Evolutionary conservation across 2,329 filamentous ascomycete species (phyloP), one percentile per base, ranked within the genome.

Genomic region (Cucurbitaria berberidis): DNA sequence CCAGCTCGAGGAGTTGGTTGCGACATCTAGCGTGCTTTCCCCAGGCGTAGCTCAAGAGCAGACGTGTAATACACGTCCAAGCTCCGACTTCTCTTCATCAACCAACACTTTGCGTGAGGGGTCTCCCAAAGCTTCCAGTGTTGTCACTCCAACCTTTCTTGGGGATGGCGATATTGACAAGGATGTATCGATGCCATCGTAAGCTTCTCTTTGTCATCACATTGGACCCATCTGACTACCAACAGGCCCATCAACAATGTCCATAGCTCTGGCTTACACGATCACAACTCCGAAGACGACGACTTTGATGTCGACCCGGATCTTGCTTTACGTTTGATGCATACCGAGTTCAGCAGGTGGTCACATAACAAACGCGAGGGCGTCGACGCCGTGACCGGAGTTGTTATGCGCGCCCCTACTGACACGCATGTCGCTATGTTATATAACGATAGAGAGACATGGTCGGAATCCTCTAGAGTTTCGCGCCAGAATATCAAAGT

Each of bases 261-360:
- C 35, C 35, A 3, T 21, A 10, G 10, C 18, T 22, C 35, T 16
- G 22, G 3, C 35, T 38, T 22, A 5, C 4, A 38, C 18, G 13
- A 38, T 3, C 10, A 22, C n/a, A 13, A 16, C 18, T 5, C n/a
- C 18, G 11, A 9, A n/a, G 5, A 22, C n/a, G 21, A 39, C 36
- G 36, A 39, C 18, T 10, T 13, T 6, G 36, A 39, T 15, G 36
- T 24, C 24, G 35, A 35, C 26, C 22, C 51, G 22, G 38, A 51
- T 11, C n/a, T 26, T 15, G 38, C 34, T 5, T 45, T 57, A 2
- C 39, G 30, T 3, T 45, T 15, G 15, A 57, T 57, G 50, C 45
- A 51, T n/a, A 53, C 47, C 2, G 39, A 51, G 16, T 54, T 54
- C 30, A 45, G 46, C 24, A 54, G 48, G 15, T 57, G 47, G 46